phyloP scores from a whole-genome alignment of 2,329 filamentous ascomycete species.

The Zasmidium angulare region DNA sequence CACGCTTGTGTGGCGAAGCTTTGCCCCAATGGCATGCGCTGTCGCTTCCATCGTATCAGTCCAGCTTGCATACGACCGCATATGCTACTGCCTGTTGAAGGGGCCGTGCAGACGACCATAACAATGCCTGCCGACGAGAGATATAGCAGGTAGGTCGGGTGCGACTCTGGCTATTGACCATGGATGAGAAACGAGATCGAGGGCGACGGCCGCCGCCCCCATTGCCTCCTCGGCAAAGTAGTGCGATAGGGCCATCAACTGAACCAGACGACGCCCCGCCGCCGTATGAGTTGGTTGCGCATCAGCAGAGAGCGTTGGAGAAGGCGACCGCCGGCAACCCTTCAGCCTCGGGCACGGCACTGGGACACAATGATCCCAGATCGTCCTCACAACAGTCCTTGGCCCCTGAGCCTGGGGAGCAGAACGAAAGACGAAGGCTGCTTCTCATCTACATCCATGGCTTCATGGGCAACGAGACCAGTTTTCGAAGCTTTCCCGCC shows the following conservation, averaged over 20 bases:
- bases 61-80: not conserved
- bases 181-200: not conserved
- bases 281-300: slow-evolving; percentile 19
- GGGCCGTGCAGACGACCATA: not conserved
- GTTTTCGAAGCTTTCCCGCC: slow-evolving; percentile 82
- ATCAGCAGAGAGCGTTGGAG: slow-evolving; percentile 19
- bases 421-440: slow-evolving; percentile 53
- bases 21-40: not conserved
- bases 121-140: not conserved
- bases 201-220: slow-evolving; percentile 6
- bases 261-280: slow-evolving; percentile 13
- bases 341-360: not conserved
- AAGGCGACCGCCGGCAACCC: slow-evolving; percentile 7
- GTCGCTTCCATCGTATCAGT: not conserved
- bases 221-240: slow-evolving; percentile 7
- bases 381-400: slow-evolving; percentile 49
- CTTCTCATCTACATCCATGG: slow-evolving; percentile 85
- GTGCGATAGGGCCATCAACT: not conserved
- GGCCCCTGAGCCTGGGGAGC: slow-evolving; percentile 36
- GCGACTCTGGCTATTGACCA: not conserved
- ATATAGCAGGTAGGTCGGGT: not conserved
- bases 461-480: slow-evolving; percentile 85
- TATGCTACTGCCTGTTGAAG: too few species aligned
- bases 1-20: too few species aligned
- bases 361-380: slow-evolving; percentile 39